Percentiles rank a stretch among this genome's conserved stretches.
phyloP scores from a whole-genome alignment of 495 filamentous ascomycete genomes.

The Penicillium longicatenatum region DNA sequence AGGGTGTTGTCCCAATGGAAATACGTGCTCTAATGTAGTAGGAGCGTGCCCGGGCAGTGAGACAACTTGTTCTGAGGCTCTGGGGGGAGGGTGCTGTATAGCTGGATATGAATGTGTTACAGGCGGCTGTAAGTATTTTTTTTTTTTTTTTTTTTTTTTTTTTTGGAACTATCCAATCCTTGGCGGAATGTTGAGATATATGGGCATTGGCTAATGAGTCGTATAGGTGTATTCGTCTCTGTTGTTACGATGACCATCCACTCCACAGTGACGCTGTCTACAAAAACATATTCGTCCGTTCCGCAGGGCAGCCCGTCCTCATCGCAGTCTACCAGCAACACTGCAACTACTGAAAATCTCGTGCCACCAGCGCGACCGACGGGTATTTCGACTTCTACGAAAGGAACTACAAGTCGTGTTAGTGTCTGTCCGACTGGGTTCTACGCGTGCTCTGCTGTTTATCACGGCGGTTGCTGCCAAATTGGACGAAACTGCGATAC shows the following conservation, averaged over 20 bases:
- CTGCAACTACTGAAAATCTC: constrained; percentile 28
- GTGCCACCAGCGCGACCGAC: constrained; percentile 56
- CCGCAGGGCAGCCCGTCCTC: constrained; percentile 23
- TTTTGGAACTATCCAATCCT: not conserved
- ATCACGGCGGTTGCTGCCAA: constrained; percentile 76
- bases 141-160: not conserved
- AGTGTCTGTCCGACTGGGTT: constrained; percentile 66
- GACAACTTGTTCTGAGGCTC: constrained; percentile 62
- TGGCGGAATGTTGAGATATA: not conserved
- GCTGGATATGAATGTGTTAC: constrained; percentile 76
- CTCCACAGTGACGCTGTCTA: constrained; percentile 45
- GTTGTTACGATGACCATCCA: constrained; percentile 50
- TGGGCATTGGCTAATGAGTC: not conserved
- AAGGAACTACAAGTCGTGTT: constrained; percentile 22
- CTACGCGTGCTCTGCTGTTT: constrained; percentile 69
- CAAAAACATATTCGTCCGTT: constrained; percentile 39
- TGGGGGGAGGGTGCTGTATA: constrained; percentile 89
- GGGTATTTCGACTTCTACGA: constrained; percentile 34
- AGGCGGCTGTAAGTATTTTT: constrained; percentile 70
- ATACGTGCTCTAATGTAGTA: constrained; percentile 67
- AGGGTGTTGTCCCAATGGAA: constrained; percentile 80
- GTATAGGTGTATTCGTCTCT: constrained; percentile 44
- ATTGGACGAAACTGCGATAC: constrained; percentile 80
- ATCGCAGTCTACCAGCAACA: constrained; percentile 22
- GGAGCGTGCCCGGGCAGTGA: constrained; percentile 64